phyloP scores from a whole-genome alignment of 352 stramenopile species.

The Phytophthora citricola region DNA sequence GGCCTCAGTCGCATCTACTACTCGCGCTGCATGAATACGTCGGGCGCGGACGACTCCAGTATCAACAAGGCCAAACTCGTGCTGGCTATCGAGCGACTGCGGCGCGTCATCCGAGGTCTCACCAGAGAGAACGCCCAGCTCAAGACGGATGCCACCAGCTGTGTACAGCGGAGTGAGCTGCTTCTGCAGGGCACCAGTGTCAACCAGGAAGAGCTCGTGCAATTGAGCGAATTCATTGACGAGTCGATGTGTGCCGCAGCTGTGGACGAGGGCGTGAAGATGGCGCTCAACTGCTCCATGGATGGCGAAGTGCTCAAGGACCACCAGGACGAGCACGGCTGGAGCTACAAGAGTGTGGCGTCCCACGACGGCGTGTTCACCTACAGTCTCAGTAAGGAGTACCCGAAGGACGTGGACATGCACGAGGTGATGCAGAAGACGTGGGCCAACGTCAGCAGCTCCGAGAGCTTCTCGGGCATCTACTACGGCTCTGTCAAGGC shows the following conservation, averaged over 20 bases:
- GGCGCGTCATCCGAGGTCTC: slow-evolving; percentile 56
- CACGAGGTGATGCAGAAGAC: slow-evolving; percentile 38
- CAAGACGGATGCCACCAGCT: slow-evolving; percentile 42
- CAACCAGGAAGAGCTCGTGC: slow-evolving; percentile 11
- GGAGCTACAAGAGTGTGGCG: slow-evolving; percentile 42
- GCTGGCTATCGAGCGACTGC: slow-evolving; percentile 57
- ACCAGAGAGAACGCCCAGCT: slow-evolving; percentile 53
- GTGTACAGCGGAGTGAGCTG: slow-evolving; percentile 22
- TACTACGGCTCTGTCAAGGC: slow-evolving; percentile 43
- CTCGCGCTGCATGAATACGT: slow-evolving; percentile 55
- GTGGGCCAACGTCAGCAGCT: slow-evolving; percentile 34
- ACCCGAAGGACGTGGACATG: slow-evolving; percentile 38
- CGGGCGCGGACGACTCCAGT: slow-evolving; percentile 26
- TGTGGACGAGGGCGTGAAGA: slow-evolving; percentile 29
- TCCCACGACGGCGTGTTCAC: slow-evolving; percentile 33
- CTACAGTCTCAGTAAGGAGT: slow-evolving; percentile 43
- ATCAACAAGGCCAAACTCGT: slow-evolving; percentile 60
- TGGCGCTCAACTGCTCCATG: slow-evolving; percentile 33
- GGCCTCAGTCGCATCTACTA: slow-evolving; percentile 70
- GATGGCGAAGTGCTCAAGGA: slow-evolving; percentile 41
- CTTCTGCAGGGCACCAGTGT: slow-evolving; percentile 16
- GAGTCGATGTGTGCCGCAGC: slow-evolving; percentile 24
- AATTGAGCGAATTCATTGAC: slow-evolving; percentile 29
- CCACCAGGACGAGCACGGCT: slow-evolving; percentile 37
- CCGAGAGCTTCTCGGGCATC: slow-evolving; percentile 39